These are phyloP conservation scores for Lupinus albus DNA, from an alignment of 306 rosid species.

Conservation along the genomic window DNA sequence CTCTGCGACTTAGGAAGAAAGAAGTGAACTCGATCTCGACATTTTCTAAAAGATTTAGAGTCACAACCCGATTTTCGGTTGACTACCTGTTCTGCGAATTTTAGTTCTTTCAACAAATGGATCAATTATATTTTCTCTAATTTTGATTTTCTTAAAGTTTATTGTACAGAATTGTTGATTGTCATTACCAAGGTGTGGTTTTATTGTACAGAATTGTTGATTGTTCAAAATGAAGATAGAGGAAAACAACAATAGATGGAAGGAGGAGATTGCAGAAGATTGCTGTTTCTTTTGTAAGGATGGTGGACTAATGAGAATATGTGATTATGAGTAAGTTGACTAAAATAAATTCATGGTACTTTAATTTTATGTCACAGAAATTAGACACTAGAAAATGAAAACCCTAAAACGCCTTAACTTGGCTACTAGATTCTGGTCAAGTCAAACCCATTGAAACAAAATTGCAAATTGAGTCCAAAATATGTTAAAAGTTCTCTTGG, in stretches of 20 bases:
- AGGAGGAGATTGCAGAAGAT: slow-evolving; percentile 61
- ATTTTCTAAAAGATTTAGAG: too few species aligned
- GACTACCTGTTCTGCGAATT: too few species aligned
- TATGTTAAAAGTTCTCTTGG: too few species aligned
- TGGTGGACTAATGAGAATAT: slow-evolving; percentile 56
- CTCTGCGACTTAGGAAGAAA: too few species aligned
- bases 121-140: not conserved
- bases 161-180: slow-evolving; percentile 17
- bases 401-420: too few species aligned
- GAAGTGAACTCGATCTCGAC: too few species aligned
- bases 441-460: too few species aligned
- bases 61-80: too few species aligned
- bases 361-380: not conserved
- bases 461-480: too few species aligned
- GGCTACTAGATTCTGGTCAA: too few species aligned
- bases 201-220: slow-evolving; percentile 15
- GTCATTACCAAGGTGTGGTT: too few species aligned
- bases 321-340: slow-evolving; percentile 56
- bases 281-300: slow-evolving; percentile 68
- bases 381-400: too few species aligned
- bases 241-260: slow-evolving; percentile 40
- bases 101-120: slow-evolving; percentile 2
- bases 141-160: slow-evolving; percentile 15
- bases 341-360: not conserved
- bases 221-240: slow-evolving; percentile 34